Conservation (phyloP, 352 stramenopile genomes). For the Phytopythium mirpurense region DNA sequence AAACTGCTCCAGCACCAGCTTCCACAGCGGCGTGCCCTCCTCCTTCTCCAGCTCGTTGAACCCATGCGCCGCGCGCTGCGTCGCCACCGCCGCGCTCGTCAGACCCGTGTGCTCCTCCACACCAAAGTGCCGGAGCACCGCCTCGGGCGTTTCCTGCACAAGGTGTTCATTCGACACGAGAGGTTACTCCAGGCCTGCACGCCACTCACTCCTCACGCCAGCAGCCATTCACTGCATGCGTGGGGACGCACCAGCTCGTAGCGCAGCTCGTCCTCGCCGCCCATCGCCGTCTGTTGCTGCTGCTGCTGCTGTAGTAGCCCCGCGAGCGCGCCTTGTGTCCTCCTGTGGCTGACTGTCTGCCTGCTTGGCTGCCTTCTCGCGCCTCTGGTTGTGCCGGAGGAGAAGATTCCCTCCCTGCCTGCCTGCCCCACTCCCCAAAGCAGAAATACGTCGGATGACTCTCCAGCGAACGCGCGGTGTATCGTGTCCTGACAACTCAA, state of each 20-base stretch:
- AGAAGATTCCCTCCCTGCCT: too few species aligned
- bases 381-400: too few species aligned
- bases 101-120: slow-evolving; percentile 60
- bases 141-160: slow-evolving; percentile 51
- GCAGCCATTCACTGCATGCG: too few species aligned
- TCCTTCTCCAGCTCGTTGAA: slow-evolving; percentile 91
- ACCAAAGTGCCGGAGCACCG: slow-evolving; percentile 74
- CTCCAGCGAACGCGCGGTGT: too few species aligned
- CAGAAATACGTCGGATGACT: too few species aligned
- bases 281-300: slow-evolving; percentile 1
- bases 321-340: not conserved
- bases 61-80: slow-evolving; percentile 51
- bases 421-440: too few species aligned
- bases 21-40: slow-evolving; percentile 86
- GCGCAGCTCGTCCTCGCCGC: slow-evolving; percentile 5
- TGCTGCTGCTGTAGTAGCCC: not conserved
- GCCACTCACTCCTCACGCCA: too few species aligned
- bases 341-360: too few species aligned
- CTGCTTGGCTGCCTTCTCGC: too few species aligned
- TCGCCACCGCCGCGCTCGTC: slow-evolving; percentile 44
- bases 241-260: slow-evolving; percentile 10
- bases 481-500: too few species aligned
- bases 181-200: too few species aligned
- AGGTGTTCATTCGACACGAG: too few species aligned
- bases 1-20: slow-evolving; percentile 98